A percentile compares a stretch with the other conserved stretches of the same genome.
phyloP scores from a whole-genome alignment of 331 rosid genomes.

The Quercus phellos region DNA sequence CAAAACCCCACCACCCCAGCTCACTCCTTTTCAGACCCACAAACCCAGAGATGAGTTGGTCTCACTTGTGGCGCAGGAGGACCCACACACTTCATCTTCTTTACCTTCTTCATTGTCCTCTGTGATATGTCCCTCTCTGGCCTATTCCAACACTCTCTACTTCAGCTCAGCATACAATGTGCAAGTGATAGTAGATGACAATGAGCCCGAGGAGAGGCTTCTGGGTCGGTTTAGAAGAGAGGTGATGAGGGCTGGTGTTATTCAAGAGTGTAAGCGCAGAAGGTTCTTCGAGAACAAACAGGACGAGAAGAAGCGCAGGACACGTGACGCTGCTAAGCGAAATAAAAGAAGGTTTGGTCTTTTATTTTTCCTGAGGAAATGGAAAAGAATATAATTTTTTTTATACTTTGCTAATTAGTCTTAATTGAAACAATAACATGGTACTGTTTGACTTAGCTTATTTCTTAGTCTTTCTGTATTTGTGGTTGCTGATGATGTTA shows the following conservation, averaged over 20 bases:
- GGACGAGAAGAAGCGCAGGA: conserved; percentile 67
- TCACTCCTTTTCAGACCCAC: conserved; percentile 25
- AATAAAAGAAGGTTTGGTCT: conserved; percentile 47
- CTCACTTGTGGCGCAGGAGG: conserved; percentile 23
- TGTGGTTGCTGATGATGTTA: too few relatives aligned
- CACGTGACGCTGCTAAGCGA: conserved; percentile 79
- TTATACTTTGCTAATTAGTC: too few relatives aligned
- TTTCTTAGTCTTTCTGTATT: too few relatives aligned
- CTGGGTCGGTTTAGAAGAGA: conserved; percentile 65
- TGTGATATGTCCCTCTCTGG: conserved; percentile 55
- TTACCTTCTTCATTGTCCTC: conserved; percentile 29
- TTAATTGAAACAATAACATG: too few relatives aligned
- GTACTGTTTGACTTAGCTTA: too few relatives aligned
- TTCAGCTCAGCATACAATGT: conserved; percentile 58
- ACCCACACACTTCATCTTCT: conserved; percentile 20
- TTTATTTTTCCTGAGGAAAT: not conserved
- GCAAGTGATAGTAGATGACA: conserved; percentile 62
- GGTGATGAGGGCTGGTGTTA: conserved; percentile 76
- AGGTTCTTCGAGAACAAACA: conserved; percentile 60
- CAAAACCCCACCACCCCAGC: conserved; percentile 29
- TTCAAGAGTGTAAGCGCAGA: conserved; percentile 73
- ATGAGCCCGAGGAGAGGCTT: conserved; percentile 77
- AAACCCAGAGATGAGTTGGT: conserved; percentile 20
- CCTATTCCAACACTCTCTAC: conserved; percentile 48
- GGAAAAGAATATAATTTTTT: not conserved